phyloP scores from a whole-genome alignment of 495 filamentous ascomycete species.

The Elaphomyces granulatus region DNA sequence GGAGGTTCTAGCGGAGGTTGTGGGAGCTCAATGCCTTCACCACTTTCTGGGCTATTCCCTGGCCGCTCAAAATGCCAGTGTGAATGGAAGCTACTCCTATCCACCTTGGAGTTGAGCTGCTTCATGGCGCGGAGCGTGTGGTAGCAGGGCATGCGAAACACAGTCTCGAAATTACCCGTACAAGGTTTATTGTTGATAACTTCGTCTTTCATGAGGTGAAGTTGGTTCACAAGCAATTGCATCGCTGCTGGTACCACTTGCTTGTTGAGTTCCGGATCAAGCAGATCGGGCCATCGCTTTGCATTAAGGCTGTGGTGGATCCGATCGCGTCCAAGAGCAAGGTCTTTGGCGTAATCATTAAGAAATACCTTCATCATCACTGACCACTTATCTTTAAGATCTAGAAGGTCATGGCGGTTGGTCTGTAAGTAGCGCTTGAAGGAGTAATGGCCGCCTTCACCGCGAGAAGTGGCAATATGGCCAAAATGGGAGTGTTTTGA shows the following conservation, averaged over 20 bases:
- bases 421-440: neutral
- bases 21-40: too few relatives aligned
- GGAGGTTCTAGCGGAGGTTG: too few relatives aligned
- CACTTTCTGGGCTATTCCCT: too few relatives aligned
- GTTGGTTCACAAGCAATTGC: neutral
- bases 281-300: neutral
- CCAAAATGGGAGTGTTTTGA: neutral
- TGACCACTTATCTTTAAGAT: neutral
- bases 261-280: neutral
- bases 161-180: neutral
- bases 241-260: neutral
- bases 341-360: neutral
- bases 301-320: neutral
- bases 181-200: neutral
- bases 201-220: neutral
- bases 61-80: too few relatives aligned
- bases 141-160: neutral
- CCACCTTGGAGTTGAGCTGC: neutral
- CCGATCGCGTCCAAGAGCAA: neutral
- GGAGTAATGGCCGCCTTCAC: neutral
- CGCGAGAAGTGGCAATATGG: neutral
- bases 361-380: neutral
- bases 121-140: neutral
- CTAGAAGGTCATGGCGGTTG: neutral
- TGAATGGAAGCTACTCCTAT: too few relatives aligned